Evolutionary conservation across 2,329 filamentous ascomycete genomes (phyloP).

Genomic region (Calonectria pteridis): DNA sequence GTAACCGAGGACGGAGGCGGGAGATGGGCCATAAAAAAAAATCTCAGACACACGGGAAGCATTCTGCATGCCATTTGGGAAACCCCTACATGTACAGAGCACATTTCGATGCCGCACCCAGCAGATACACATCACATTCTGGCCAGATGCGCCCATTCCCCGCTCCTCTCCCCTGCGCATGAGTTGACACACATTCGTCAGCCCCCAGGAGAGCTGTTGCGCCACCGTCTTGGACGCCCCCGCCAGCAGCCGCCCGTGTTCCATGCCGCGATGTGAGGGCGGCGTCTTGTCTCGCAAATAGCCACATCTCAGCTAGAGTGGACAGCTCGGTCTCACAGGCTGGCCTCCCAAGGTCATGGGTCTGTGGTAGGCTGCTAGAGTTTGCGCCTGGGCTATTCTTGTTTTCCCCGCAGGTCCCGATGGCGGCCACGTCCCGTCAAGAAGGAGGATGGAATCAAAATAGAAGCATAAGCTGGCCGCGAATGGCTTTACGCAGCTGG

Average conservation of each 20-base stretch:
- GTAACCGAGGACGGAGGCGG: not conserved
- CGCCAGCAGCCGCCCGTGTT: not conserved
- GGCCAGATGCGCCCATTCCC: not conserved
- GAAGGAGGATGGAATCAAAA: not conserved
- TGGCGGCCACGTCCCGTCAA: not conserved
- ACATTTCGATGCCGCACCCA: conserved; percentile 6
- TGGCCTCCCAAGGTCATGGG: conserved; percentile 14
- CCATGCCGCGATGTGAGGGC: not conserved
- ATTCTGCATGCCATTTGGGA: conserved; percentile 22
- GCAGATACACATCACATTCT: not conserved
- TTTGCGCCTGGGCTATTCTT: conserved; percentile 12
- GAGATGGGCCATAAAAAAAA: not conserved
- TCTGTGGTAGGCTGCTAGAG: conserved; percentile 1
- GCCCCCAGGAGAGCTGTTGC: not conserved
- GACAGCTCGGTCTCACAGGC: conserved; percentile 16
- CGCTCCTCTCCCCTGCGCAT: not conserved
- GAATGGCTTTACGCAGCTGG: conserved; percentile 2
- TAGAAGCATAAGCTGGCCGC: not conserved
- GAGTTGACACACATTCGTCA: conserved; percentile 8
- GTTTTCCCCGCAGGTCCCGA: conserved; percentile 23
- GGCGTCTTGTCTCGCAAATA: conserved; percentile 23
- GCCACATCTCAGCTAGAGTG: conserved; percentile 25
- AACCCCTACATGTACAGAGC: conserved; percentile 1
- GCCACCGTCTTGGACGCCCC: not conserved
- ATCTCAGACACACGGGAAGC: conserved; percentile 15